Conservation (phyloP, 1,284 basidiomycete genomes). For the Somion occarium region DNA sequence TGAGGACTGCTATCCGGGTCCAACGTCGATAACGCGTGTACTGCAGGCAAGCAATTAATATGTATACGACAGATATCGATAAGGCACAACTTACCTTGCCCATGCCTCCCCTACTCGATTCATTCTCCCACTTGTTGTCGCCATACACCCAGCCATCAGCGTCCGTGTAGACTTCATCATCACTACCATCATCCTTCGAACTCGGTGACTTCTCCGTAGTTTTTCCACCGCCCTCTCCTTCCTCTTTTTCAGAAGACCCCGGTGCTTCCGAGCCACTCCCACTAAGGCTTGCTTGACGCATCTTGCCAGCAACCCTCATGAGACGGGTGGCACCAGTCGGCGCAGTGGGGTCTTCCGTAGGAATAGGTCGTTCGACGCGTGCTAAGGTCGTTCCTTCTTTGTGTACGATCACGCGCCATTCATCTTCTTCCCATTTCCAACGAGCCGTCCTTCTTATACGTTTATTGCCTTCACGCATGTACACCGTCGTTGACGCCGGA, state of each 20-base stretch:
- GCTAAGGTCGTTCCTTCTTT: slow-evolving; percentile 41
- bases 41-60: slow-evolving; percentile 28
- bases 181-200: slow-evolving; percentile 19
- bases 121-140: slow-evolving; percentile 93
- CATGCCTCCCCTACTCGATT: slow-evolving; percentile 74
- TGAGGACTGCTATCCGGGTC: slow-evolving; percentile 77
- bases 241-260: slow-evolving; percentile 15
- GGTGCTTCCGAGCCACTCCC: slow-evolving; percentile 19
- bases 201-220: slow-evolving; percentile 5
- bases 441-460: slow-evolving; percentile 66
- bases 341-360: slow-evolving; percentile 39
- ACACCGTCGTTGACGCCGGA: slow-evolving; percentile 46
- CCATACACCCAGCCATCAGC: slow-evolving; percentile 91
- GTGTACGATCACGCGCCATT: slow-evolving; percentile 75
- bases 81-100: slow-evolving; percentile 56
- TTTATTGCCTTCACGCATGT: slow-evolving; percentile 42
- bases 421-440: slow-evolving; percentile 86
- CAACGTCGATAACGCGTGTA: slow-evolving; percentile 83
- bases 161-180: slow-evolving; percentile 63
- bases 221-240: slow-evolving; percentile 21
- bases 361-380: slow-evolving; percentile 57
- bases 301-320: slow-evolving; percentile 43
- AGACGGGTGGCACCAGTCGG: slow-evolving; percentile 33
- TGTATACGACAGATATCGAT: neutral
- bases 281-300: slow-evolving; percentile 34